Conservation (phyloP, 2,329 filamentous ascomycete genomes). For the Neobulgaria alba region DNA sequence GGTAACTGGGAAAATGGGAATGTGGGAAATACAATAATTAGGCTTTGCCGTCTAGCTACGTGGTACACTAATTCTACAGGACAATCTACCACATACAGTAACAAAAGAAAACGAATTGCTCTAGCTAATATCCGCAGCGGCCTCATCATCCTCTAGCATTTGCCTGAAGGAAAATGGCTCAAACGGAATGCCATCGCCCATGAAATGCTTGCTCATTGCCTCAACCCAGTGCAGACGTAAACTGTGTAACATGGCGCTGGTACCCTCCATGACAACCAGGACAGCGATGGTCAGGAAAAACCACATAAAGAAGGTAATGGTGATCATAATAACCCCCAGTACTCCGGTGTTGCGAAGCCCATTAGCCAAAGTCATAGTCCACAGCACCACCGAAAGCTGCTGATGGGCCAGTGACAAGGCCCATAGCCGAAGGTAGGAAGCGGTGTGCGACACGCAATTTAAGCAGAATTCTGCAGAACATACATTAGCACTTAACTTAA, state of each 20-base stretch:
- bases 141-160: slow-evolving; percentile 74
- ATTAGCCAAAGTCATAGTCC: slow-evolving; percentile 86
- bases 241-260: slow-evolving; percentile 89
- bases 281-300: slow-evolving; percentile 76
- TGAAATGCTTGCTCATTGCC: slow-evolving; percentile 95
- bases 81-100: neutral
- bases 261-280: slow-evolving; percentile 91
- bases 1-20: too few species aligned
- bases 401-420: slow-evolving; percentile 95
- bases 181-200: slow-evolving; percentile 82
- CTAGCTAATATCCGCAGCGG: slow-evolving; percentile 42
- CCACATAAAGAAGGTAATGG: slow-evolving; percentile 80
- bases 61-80: slow-evolving; percentile 1
- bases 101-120: too few species aligned
- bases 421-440: slow-evolving; percentile 97
- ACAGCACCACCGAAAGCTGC: slow-evolving; percentile 91
- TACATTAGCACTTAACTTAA: slow-evolving; percentile 25
- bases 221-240: slow-evolving; percentile 93
- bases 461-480: slow-evolving; percentile 75
- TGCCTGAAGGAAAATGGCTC: slow-evolving; percentile 81
- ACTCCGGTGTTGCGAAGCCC: slow-evolving; percentile 61
- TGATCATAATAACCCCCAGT: slow-evolving; percentile 68
- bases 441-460: slow-evolving; percentile 98
- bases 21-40: too few species aligned
- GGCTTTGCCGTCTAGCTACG: neutral